Evolutionary conservation across 176 grass and related monocot genomes (phyloP).

Genomic region (Phoenix dactylifera): DNA sequence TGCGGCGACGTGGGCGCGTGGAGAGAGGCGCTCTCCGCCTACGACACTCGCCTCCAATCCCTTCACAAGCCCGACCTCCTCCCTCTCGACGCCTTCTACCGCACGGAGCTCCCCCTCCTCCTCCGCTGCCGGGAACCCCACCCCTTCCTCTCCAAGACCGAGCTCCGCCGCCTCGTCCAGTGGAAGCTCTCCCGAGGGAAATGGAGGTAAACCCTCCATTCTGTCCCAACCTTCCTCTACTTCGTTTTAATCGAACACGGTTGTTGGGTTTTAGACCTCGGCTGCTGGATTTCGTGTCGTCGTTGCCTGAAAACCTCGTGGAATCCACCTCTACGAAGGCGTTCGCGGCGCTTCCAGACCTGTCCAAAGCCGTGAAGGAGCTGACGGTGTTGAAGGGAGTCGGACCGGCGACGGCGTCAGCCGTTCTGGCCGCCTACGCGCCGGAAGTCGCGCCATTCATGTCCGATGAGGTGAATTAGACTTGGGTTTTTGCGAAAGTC

Average conservation of each 20-base stretch:
- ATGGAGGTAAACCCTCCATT: conserved; percentile 43
- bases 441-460: conserved; percentile 75
- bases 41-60: conserved; percentile 35
- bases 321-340: conserved; percentile 64
- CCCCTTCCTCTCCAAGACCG: conserved; percentile 59
- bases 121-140: conserved; percentile 48
- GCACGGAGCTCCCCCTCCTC: conserved; percentile 51
- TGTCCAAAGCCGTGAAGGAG: conserved; percentile 53
- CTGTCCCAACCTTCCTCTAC: neutral
- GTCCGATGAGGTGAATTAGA: conserved; percentile 64
- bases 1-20: conserved; percentile 42
- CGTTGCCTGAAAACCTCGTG: conserved; percentile 35
- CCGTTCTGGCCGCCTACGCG: conserved; percentile 65
- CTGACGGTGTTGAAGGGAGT: conserved; percentile 65
- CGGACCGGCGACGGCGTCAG: conserved; percentile 83
- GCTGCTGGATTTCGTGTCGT: conserved; percentile 66
- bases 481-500: neutral
- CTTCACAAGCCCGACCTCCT: conserved; percentile 63
- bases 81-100: conserved; percentile 61
- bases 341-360: conserved; percentile 55
- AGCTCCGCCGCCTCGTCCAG: conserved; percentile 68
- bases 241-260: neutral
- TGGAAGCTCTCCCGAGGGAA: conserved; percentile 95
- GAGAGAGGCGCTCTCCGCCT: conserved; percentile 47
- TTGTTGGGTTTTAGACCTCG: conserved; percentile 39